Base-by-base conservation (phyloP, 2,329 filamentous ascomycete genomes). In the Monilinia vaccinii-corymbosi region DNA sequence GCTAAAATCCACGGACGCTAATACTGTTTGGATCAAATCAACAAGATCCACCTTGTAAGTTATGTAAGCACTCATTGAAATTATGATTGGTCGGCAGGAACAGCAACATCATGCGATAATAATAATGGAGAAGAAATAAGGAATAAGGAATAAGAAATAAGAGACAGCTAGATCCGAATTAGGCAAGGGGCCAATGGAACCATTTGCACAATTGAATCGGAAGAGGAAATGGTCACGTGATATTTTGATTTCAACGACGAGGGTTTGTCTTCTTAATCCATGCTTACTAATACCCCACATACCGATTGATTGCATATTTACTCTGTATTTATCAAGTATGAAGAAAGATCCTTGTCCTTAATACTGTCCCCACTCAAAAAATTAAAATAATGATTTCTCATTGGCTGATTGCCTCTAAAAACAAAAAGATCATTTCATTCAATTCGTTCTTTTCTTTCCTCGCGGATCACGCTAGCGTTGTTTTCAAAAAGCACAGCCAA, bases 1-100 rank as follows among this genome's bases (percentile, higher is more conserved):
- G 42, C 56, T 61, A 65, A 61, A 42, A 18, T 3, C 2, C 8
- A 32, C 14, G 18, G 42, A 46, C 62, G 65, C 66, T 68, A 69
- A 56, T 11, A 60, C 60, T 18, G 51, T 65, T 63, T 46, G 5
- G 52, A 28, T 32, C 14, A 36, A 48, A 56, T 56, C 53, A 36
- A 36, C 42, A 16, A 32, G 38, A 31, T 44, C 40, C 40, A n/a
- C n/a, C 4, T 9, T 7, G 23, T 11, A 4, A 42, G 10, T n/a
- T 45, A 42, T 16, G 51, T 53, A 53, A 53, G 38, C 51, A 44
- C 0, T 3, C 2, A 7, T 1, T 7, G 14, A 11, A 16, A 53
- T 53, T 53, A 32, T 53, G 38, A 53, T 53, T 53, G 51, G 50
- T 8, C 21, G 5, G 23, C 34, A 14, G 3, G 34, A 13, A 21